Percentiles rank a stretch among this genome's conserved stretches.
These are phyloP conservation scores for Arthrinium phaeospermum DNA, from an alignment of 2,329 filamentous ascomycete genomes.

Conservation along the genomic window DNA sequence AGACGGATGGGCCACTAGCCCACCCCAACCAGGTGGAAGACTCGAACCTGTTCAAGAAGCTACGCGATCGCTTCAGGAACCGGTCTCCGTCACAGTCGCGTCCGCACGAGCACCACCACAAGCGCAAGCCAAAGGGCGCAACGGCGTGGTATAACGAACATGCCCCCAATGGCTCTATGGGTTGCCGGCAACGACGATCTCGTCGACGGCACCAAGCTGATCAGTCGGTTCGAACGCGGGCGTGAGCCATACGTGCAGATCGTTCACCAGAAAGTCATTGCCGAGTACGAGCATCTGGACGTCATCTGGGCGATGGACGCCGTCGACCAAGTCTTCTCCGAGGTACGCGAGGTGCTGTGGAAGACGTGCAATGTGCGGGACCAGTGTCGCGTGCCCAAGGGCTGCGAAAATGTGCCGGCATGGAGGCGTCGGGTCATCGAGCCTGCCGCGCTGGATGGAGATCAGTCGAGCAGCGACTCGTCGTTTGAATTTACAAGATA, in stretches of 20 bases:
- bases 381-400: conserved; percentile 66
- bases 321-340: conserved; percentile 80
- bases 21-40: conserved; percentile 36
- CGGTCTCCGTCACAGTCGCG: conserved; percentile 22
- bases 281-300: conserved; percentile 91
- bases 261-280: conserved; percentile 82
- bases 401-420: conserved; percentile 59
- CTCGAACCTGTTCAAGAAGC: conserved; percentile 17
- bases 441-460: conserved; percentile 28
- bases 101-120: conserved; percentile 39
- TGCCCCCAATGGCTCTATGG: conserved; percentile 87
- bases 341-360: conserved; percentile 85
- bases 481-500: conserved; percentile 23
- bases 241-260: conserved; percentile 82
- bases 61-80: conserved; percentile 22
- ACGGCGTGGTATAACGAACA: conserved; percentile 83
- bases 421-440: conserved; percentile 42
- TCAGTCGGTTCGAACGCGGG: conserved; percentile 75
- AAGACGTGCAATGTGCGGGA: conserved; percentile 66
- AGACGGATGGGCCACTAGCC: conserved; percentile 45
- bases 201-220: conserved; percentile 78
- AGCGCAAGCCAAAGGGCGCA: conserved; percentile 50
- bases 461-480: conserved; percentile 42
- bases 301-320: conserved; percentile 95
- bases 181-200: conserved; percentile 82